Conservation (phyloP, 176 grass and related monocot genomes). For the Oryza punctata region DNA sequence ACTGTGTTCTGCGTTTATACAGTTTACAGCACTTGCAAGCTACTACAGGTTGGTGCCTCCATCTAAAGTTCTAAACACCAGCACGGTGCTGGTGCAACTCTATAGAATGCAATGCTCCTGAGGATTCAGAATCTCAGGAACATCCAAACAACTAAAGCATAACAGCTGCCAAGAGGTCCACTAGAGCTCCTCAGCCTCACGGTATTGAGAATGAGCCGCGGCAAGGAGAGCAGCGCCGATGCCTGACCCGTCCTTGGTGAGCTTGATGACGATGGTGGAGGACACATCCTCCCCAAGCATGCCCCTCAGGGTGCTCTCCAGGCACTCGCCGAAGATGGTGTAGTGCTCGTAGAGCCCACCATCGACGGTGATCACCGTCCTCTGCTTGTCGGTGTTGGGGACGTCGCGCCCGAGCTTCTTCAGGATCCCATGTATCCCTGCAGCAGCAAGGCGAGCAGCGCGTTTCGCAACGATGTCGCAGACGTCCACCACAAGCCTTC, state of each 20-base stretch:
- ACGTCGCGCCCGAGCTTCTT: slow-evolving; percentile 59
- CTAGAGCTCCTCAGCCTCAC: slow-evolving; percentile 9
- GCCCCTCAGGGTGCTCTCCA: slow-evolving; percentile 40
- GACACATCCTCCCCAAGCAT: slow-evolving; percentile 46
- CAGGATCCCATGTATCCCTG: slow-evolving; percentile 60
- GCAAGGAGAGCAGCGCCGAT: slow-evolving; percentile 45
- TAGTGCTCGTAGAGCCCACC: slow-evolving; percentile 51
- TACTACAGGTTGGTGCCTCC: neutral
- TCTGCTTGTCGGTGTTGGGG: slow-evolving; percentile 21
- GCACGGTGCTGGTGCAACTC: neutral
- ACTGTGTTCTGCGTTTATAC: slow-evolving; percentile 32
- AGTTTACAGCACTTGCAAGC: neutral
- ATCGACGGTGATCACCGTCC: slow-evolving; percentile 45
- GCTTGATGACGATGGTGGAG: slow-evolving; percentile 44
- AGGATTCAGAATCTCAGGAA: neutral
- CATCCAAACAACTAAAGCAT: neutral
- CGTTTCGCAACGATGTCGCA: slow-evolving; percentile 61
- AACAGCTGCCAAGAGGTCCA: neutral
- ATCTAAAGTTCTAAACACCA: neutral
- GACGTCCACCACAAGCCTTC: slow-evolving; percentile 40
- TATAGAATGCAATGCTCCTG: neutral
- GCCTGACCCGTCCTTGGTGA: slow-evolving; percentile 40
- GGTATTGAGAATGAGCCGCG: slow-evolving; percentile 48
- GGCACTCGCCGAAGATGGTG: slow-evolving; percentile 36
- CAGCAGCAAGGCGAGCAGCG: slow-evolving; percentile 50